A percentile compares a stretch with the other conserved stretches of the same genome.
phyloP scores from a whole-genome alignment of 495 filamentous ascomycete species.

The Penicillium salamii region DNA sequence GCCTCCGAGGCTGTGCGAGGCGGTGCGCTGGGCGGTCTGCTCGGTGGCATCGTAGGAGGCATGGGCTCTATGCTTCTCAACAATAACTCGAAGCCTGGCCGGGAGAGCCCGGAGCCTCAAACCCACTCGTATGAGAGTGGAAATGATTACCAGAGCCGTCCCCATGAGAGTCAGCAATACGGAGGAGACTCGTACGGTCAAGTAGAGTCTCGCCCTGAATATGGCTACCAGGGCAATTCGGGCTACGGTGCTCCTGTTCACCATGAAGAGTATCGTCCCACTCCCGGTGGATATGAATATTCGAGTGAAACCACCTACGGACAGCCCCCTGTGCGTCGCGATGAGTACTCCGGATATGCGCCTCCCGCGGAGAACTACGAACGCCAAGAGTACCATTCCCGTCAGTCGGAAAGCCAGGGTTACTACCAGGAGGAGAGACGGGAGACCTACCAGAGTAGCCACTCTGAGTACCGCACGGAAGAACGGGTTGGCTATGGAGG shows the following conservation, averaged over 20 bases:
- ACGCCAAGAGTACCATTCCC: slow-evolving; percentile 26
- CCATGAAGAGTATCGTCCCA: slow-evolving; percentile 7
- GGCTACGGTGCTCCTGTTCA: slow-evolving; percentile 5
- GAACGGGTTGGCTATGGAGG: slow-evolving; percentile 15
- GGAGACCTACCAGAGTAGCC: slow-evolving; percentile 12
- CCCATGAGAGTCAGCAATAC: slow-evolving; percentile 35
- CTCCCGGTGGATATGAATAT: slow-evolving; percentile 10
- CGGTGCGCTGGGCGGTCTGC: slow-evolving; percentile 47
- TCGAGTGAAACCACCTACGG: slow-evolving; percentile 9
- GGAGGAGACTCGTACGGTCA: slow-evolving; percentile 29
- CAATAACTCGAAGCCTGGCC: slow-evolving; percentile 25
- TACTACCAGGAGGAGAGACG: slow-evolving; percentile 20
- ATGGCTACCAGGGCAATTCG: slow-evolving; percentile 11
- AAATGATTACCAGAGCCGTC: slow-evolving; percentile 21
- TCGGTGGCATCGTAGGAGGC: slow-evolving; percentile 50
- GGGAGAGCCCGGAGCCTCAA: slow-evolving; percentile 31
- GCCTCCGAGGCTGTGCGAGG: slow-evolving; percentile 45
- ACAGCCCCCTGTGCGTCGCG: slow-evolving; percentile 6
- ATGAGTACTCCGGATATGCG: slow-evolving; percentile 8
- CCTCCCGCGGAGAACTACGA: slow-evolving; percentile 12
- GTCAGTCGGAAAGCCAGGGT: slow-evolving; percentile 27
- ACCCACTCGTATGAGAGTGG: slow-evolving; percentile 24
- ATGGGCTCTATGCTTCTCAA: slow-evolving; percentile 46
- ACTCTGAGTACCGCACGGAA: slow-evolving; percentile 17
- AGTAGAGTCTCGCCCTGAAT: not conserved